Conservation (phyloP, 352 stramenopile genomes). For the Pelagophyceae sp. region DNA sequence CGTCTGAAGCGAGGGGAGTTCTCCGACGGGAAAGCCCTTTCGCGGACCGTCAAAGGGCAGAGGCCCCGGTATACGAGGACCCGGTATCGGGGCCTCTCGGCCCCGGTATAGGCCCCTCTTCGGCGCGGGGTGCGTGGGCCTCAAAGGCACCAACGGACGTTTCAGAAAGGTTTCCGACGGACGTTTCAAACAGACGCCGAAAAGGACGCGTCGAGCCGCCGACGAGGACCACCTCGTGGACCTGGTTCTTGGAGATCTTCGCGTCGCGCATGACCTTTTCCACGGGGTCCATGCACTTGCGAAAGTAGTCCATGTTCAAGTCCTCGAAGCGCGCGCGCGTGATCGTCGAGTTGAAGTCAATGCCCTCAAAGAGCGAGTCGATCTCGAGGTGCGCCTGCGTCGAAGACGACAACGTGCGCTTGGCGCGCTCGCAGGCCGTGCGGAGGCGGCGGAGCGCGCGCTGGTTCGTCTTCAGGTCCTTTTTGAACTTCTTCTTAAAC, state of each 20-base stretch:
- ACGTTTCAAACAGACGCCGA: too few species aligned
- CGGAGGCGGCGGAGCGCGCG: slow-evolving; percentile 85
- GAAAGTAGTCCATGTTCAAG: slow-evolving; percentile 80
- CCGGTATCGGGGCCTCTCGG: too few species aligned
- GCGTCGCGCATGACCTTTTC: slow-evolving; percentile 72
- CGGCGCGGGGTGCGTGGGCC: too few species aligned
- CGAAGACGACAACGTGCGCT: slow-evolving; percentile 88
- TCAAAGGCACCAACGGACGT: too few species aligned
- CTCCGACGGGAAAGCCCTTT: too few species aligned
- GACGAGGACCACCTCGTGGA: slow-evolving; percentile 92
- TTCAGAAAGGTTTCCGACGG: too few species aligned
- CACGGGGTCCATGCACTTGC: slow-evolving; percentile 80
- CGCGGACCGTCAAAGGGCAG: too few species aligned
- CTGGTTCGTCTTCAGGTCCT: slow-evolving; percentile 81
- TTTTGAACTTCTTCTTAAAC: slow-evolving; percentile 75
- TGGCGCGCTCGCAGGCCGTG: slow-evolving; percentile 89
- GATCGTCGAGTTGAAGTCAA: slow-evolving; percentile 93
- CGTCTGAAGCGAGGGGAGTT: too few species aligned
- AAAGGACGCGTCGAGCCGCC: slow-evolving; percentile 88
- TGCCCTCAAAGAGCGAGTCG: slow-evolving; percentile 90
- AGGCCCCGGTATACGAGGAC: too few species aligned
- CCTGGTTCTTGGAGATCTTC: slow-evolving; percentile 68
- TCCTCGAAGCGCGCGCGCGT: slow-evolving; percentile 91
- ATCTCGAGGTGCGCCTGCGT: slow-evolving; percentile 93
- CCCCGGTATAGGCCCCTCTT: too few species aligned